phyloP scores from a whole-genome alignment of 345 rosid genomes.

The Theobroma cacao region DNA sequence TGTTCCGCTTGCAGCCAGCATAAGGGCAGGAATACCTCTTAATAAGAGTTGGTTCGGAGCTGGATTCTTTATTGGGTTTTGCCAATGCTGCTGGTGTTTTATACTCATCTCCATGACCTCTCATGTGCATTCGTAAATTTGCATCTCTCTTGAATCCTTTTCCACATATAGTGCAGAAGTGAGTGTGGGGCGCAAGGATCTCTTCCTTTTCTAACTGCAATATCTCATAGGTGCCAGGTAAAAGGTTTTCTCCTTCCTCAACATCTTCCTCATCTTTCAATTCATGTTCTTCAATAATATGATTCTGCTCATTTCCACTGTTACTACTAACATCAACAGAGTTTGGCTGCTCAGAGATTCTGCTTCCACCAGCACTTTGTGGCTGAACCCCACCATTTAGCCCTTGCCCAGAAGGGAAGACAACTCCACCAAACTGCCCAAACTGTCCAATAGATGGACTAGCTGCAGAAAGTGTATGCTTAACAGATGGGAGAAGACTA shows the following conservation, averaged over 20 bases:
- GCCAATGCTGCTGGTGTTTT: conserved; percentile 93
- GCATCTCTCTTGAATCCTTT: conserved; percentile 98
- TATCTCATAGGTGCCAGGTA: conserved; percentile 92
- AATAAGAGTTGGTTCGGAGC: conserved; percentile 58
- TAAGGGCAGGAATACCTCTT: conserved; percentile 97
- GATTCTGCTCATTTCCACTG: conserved; percentile 37
- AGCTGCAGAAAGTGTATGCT: conserved; percentile 47
- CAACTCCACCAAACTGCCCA: conserved; percentile 48
- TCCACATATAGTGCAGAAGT: conserved; percentile 95
- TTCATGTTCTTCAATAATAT: conserved; percentile 64
- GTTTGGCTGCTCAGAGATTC: conserved; percentile 27
- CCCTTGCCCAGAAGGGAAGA: conserved; percentile 40
- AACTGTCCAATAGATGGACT: conserved; percentile 44
- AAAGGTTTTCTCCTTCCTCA: conserved; percentile 91
- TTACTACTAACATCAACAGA: conserved; percentile 1
- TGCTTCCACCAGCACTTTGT: conserved; percentile 35
- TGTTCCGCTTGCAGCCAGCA: conserved; percentile 93
- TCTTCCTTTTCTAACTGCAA: conserved; percentile 94
- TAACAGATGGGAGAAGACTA: conserved; percentile 88
- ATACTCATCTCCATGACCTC: conserved; percentile 98
- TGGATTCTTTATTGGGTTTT: conserved; percentile 72
- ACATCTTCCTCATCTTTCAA: conserved; percentile 86
- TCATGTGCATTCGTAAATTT: conserved; percentile 95
- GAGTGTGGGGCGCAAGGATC: conserved; percentile 97
- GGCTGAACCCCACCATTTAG: conserved; percentile 36